Evolutionary conservation across 2,329 filamentous ascomycete genomes (phyloP).

Genomic region (Colletotrichum lupini): DNA sequence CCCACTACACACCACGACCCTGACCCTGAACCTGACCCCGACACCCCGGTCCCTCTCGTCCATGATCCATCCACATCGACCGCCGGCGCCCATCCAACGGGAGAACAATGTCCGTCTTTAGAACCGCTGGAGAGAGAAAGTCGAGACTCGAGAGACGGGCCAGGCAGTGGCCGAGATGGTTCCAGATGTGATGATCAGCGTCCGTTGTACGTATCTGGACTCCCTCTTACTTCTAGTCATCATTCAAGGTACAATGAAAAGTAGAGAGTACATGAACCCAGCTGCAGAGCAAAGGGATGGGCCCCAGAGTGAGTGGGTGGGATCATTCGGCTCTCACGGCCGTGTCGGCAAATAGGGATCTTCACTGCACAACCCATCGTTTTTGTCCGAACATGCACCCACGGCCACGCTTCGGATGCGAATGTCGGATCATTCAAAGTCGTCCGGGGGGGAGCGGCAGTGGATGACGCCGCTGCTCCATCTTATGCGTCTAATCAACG

Average conservation of each 20-base stretch:
- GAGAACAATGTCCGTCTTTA: not conserved
- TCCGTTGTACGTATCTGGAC: too few species aligned
- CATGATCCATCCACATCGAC: not conserved
- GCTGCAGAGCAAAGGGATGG: not conserved
- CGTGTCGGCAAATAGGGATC: slow-evolving; percentile 7
- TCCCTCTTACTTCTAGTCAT: not conserved
- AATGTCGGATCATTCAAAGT: not conserved
- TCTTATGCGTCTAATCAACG: not conserved
- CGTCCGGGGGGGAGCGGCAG: not conserved
- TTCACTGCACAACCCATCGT: slow-evolving; percentile 5
- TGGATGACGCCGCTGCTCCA: not conserved
- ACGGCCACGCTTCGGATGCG: not conserved
- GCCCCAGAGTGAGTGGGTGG: not conserved
- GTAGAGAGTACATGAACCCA: not conserved
- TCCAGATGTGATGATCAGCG: too few species aligned
- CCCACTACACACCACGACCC: too few species aligned
- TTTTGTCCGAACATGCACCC: not conserved
- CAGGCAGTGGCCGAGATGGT: too few species aligned
- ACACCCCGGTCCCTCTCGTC: too few species aligned
- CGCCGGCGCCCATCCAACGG: not conserved
- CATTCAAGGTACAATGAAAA: not conserved
- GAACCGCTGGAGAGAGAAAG: not conserved
- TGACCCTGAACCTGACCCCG: not conserved
- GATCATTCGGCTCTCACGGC: not conserved
- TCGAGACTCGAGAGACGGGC: not conserved